Evolutionary conservation across 768 basidiomycete genomes (phyloP).

Genomic region (Astraeus odoratus): DNA sequence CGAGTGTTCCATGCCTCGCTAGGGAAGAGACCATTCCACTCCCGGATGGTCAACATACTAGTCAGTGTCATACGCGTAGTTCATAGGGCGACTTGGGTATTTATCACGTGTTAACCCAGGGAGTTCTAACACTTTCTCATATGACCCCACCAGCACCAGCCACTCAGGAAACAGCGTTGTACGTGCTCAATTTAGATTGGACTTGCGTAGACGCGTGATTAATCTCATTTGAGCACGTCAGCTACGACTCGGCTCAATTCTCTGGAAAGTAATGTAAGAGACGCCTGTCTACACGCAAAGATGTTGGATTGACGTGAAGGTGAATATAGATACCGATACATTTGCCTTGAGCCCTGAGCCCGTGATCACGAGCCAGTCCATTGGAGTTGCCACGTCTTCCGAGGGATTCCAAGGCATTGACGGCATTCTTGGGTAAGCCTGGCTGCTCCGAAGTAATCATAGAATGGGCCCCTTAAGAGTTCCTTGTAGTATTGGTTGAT

Average conservation of each 20-base stretch:
- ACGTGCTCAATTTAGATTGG: slow-evolving; percentile 7
- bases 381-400: slow-evolving; percentile 35
- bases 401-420: slow-evolving; percentile 39
- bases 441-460: background rate
- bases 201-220: background rate
- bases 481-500: slow-evolving; percentile 37
- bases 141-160: slow-evolving; percentile 40
- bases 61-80: slow-evolving; percentile 22
- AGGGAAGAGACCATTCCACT: no score
- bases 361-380: slow-evolving; percentile 36
- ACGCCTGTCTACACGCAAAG: no score
- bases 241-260: slow-evolving; percentile 50
- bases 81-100: background rate
- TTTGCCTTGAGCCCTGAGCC: slow-evolving; percentile 33
- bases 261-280: slow-evolving; percentile 43
- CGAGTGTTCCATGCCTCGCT: no score
- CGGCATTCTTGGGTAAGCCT: slow-evolving; percentile 40
- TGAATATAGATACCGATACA: slow-evolving; percentile 33
- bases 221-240: slow-evolving; percentile 33
- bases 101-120: slow-evolving; percentile 17
- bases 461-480: background rate
- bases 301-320: slow-evolving; percentile 18
- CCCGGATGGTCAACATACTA: no score
- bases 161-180: slow-evolving; percentile 32
- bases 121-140: slow-evolving; percentile 50